phyloP scores from a whole-genome alignment of 306 rosid genomes.

The Prunus mira region DNA sequence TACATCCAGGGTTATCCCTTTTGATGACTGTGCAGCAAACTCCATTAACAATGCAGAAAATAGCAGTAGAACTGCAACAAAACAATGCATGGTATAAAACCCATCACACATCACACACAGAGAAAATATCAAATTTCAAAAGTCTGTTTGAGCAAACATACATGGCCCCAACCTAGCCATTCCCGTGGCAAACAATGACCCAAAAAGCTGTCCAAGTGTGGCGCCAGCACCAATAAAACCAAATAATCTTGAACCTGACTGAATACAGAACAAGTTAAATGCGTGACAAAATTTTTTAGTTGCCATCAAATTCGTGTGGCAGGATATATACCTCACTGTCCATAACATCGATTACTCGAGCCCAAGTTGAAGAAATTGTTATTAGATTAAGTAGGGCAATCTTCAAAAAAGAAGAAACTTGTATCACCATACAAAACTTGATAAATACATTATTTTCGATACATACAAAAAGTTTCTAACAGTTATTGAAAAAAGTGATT shows the following conservation, averaged over 20 bases:
- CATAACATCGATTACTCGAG: conserved; percentile 92
- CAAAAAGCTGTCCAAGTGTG: conserved; percentile 96
- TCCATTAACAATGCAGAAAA: conserved; percentile 93
- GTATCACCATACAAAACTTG: conserved; percentile 16
- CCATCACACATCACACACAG: not conserved
- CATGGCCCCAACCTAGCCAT: conserved; percentile 96
- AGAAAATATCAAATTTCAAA: conserved; percentile 10
- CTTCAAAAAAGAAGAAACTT: conserved; percentile 33
- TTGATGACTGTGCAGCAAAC: conserved; percentile 82
- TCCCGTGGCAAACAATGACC: conserved; percentile 86
- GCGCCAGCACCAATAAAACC: conserved; percentile 99
- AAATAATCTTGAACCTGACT: conserved; percentile 99
- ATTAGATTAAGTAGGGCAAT: conserved; percentile 60
- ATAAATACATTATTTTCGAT: conserved; percentile 17
- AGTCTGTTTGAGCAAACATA: conserved; percentile 40
- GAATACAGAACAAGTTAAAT: conserved; percentile 50
- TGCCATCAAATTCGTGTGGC: conserved; percentile 18
- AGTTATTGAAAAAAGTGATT: not conserved
- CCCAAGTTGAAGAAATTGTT: conserved; percentile 92
- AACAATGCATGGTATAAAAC: conserved; percentile 11
- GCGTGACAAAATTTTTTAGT: not conserved
- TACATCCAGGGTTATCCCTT: conserved; percentile 60
- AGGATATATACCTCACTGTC: conserved; percentile 65
- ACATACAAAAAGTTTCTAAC: conserved; percentile 8
- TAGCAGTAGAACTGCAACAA: conserved; percentile 64